phyloP scores from a whole-genome alignment of 1,139 yeast species.

The Eremothecium cymbalariae region DNA sequence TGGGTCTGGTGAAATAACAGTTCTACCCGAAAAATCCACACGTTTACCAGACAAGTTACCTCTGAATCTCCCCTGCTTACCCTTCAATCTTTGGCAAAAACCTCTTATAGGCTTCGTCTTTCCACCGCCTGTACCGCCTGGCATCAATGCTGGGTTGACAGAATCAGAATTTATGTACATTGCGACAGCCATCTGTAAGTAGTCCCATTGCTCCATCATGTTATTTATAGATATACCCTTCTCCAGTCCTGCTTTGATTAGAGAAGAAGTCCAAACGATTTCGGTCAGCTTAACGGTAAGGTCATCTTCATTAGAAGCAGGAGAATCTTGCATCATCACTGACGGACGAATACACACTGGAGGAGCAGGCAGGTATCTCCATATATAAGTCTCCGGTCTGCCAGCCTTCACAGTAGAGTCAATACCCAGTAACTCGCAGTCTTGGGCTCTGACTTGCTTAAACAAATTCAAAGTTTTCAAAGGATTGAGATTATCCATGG shows the following conservation, averaged over 20 bases:
- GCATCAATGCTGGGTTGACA: conserved; percentile 70
- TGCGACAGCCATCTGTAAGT: conserved; percentile 87
- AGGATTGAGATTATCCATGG: conserved; percentile 92
- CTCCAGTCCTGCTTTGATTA: conserved; percentile 89
- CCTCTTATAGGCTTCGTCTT: conserved; percentile 87
- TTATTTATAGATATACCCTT: conserved; percentile 89
- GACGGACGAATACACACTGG: conserved; percentile 99
- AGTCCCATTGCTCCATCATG: conserved; percentile 99
- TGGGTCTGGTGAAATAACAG: conserved; percentile 98
- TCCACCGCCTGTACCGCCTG: conserved; percentile 50
- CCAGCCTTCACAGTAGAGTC: conserved; percentile 75
- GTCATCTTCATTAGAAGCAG: conserved; percentile 91
- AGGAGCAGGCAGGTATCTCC: conserved; percentile 98
- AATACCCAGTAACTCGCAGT: conserved; percentile 87
- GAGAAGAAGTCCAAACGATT: conserved; percentile 90
- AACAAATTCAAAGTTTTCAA: conserved; percentile 79
- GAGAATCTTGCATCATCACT: conserved; percentile 84
- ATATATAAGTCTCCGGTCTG: conserved; percentile 91
- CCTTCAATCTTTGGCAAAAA: conserved; percentile 92
- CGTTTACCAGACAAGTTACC: conserved; percentile 97
- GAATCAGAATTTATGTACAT: conserved; percentile 97
- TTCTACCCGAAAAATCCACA: conserved; percentile 97
- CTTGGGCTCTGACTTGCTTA: conserved; percentile 75
- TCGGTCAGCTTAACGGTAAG: conserved; percentile 92
- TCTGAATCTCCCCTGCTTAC: conserved; percentile 97